Evolutionary conservation across 2,329 filamentous ascomycete genomes (phyloP).

Genomic region (Setomelanomma holmii): DNA sequence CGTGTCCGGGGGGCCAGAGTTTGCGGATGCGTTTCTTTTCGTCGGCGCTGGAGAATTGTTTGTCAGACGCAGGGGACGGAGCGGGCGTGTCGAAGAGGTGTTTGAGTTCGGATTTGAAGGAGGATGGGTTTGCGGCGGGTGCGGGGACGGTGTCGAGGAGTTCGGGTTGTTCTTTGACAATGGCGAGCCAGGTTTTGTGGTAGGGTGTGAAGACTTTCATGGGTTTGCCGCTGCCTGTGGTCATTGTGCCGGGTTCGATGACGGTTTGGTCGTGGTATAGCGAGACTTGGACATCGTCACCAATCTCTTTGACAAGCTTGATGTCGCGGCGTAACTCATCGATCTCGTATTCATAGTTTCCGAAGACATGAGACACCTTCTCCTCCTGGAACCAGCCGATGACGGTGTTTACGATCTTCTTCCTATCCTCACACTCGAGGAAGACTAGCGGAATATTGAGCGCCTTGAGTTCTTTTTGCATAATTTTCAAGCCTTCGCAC

Average conservation of each 20-base stretch:
- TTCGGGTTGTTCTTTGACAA: constrained; percentile 51
- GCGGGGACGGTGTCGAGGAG: constrained; percentile 53
- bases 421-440: constrained; percentile 51
- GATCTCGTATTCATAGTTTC: constrained; percentile 57
- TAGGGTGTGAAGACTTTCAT: constrained; percentile 62
- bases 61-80: constrained; percentile 49
- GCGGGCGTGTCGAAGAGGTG: constrained; percentile 41
- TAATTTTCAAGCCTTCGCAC: constrained; percentile 51
- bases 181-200: constrained; percentile 55
- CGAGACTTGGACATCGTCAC: constrained; percentile 50
- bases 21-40: constrained; percentile 51
- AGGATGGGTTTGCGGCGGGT: constrained; percentile 50
- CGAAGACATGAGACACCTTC: constrained; percentile 56
- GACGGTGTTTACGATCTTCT: constrained; percentile 52
- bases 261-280: constrained; percentile 59
- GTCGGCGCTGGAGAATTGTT: constrained; percentile 49
- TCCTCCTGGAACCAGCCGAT: constrained; percentile 54
- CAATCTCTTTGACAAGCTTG: constrained; percentile 49
- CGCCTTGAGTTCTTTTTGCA: constrained; percentile 56
- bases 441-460: constrained; percentile 59
- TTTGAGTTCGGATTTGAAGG: constrained; percentile 36
- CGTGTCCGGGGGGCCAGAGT: constrained; percentile 56
- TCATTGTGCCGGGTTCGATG: constrained; percentile 55
- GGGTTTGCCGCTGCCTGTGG: constrained; percentile 52
- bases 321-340: constrained; percentile 57